These are phyloP conservation scores for Solanum piurae DNA, from an alignment of 257 asterid species.

Conservation along the genomic window DNA sequence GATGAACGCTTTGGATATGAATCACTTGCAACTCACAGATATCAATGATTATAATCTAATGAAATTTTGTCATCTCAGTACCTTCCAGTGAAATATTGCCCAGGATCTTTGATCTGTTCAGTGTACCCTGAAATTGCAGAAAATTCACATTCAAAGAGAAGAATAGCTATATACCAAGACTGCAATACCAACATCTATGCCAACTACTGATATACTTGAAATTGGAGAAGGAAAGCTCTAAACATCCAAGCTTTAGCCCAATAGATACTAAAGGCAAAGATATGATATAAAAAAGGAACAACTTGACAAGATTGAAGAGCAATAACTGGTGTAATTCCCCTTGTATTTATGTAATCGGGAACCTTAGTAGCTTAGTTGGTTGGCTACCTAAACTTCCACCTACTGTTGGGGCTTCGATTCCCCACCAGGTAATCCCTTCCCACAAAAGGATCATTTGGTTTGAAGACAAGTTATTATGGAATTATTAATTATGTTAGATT, in stretches of 20 bases:
- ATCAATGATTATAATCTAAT: neutral
- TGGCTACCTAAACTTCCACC: neutral
- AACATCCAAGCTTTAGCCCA: no score
- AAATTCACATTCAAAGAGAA: neutral
- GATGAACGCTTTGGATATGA: neutral
- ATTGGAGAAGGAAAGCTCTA: neutral
- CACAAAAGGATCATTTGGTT: no score
- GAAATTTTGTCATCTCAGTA: neutral
- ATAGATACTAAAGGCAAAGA: no score
- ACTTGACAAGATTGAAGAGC: no score
- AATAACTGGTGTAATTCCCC: no score
- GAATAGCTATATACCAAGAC: neutral
- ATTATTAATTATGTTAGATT: no score
- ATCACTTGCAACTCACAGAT: neutral
- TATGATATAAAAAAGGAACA: no score
- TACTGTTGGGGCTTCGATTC: neutral
- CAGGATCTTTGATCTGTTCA: constrained; percentile 53
- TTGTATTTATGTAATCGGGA: no score
- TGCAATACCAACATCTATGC: neutral
- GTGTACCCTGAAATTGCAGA: constrained; percentile 36
- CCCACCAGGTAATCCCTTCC: neutral
- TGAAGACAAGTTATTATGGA: no score
- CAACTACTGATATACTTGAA: neutral
- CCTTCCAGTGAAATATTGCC: constrained; percentile 79
- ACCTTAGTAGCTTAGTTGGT: neutral